A percentile compares a stretch with the other conserved stretches of the same genome.
Conservation (phyloP, 148 eudicot genomes). For the Euryodendron excelsum region DNA sequence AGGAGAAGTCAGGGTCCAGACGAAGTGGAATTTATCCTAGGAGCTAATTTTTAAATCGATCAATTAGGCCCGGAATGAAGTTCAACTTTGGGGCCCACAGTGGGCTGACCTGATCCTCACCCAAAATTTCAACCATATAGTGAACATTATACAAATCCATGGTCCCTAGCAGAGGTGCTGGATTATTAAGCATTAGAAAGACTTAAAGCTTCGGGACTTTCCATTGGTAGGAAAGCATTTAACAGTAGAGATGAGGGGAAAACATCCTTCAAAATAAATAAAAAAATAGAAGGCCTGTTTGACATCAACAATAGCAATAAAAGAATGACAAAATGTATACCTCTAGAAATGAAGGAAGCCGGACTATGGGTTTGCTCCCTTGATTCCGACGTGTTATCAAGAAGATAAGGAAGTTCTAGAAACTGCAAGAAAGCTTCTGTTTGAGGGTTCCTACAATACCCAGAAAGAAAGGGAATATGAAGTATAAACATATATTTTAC, state of each 20-base stretch:
- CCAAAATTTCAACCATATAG: not conserved
- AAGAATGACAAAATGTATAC: slow-evolving; percentile 25
- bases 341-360: slow-evolving; percentile 40
- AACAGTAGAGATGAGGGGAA: too few relatives aligned
- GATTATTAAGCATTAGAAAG: too few relatives aligned
- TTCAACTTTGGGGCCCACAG: not conserved
- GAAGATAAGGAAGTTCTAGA: slow-evolving; percentile 76
- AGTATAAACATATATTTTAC: not conserved
- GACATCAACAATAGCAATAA: not conserved
- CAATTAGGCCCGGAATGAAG: not conserved
- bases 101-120: not conserved
- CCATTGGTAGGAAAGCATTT: too few relatives aligned
- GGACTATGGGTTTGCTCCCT: slow-evolving; percentile 30
- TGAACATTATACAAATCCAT: not conserved
- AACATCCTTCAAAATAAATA: too few relatives aligned
- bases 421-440: slow-evolving; percentile 74
- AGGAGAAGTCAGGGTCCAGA: not conserved
- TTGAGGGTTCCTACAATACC: slow-evolving; percentile 75
- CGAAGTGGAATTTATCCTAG: not conserved
- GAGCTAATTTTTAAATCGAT: not conserved
- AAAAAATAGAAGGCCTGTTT: not conserved
- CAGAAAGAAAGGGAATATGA: slow-evolving; percentile 34
- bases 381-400: slow-evolving; percentile 43
- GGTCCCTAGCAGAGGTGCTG: not conserved
- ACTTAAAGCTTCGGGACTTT: not conserved